Evolutionary conservation across 495 filamentous ascomycete genomes (phyloP).

Genomic region (Hypoxylon lenormandii): DNA sequence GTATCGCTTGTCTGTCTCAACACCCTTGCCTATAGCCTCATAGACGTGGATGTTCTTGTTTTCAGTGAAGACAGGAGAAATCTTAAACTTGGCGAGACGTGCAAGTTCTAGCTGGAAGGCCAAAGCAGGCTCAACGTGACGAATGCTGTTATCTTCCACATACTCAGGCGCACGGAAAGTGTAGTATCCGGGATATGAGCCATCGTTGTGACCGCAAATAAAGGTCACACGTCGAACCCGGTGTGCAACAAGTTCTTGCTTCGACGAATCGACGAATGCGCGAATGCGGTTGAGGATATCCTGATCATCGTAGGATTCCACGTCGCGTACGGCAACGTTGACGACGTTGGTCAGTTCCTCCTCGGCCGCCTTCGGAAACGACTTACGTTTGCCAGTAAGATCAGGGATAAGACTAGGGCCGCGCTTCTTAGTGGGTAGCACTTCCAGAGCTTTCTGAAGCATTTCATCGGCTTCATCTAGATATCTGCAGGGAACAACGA

Average conservation of each 20-base stretch:
- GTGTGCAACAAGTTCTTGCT: constrained; percentile 82
- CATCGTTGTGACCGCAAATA: constrained; percentile 93
- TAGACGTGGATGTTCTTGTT: constrained; percentile 99
- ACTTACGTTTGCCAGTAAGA: constrained; percentile 76
- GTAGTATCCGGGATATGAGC: constrained; percentile 95
- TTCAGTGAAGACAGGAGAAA: constrained; percentile 97
- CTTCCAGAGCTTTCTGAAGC: constrained; percentile 82
- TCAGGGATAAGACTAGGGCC: constrained; percentile 69
- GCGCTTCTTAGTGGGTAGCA: constrained; percentile 72
- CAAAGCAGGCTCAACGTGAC: constrained; percentile 93
- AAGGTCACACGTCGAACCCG: constrained; percentile 91
- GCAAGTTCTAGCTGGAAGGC: constrained; percentile 98
- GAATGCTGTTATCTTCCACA: constrained; percentile 91
- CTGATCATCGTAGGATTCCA: constrained; percentile 84
- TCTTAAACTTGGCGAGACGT: constrained; percentile 93
- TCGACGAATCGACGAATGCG: constrained; percentile 79
- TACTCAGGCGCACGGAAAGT: constrained; percentile 95
- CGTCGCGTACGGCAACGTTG: constrained; percentile 91
- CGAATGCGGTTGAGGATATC: constrained; percentile 81
- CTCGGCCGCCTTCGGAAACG: constrained; percentile 63
- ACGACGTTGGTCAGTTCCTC: constrained; percentile 88
- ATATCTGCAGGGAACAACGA: constrained; percentile 90
- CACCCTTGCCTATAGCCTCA: constrained; percentile 91
- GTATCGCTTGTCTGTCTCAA: constrained; percentile 96
- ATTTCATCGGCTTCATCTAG: constrained; percentile 92